Evolutionary conservation across 768 basidiomycete species (phyloP), one percentile per base, ranked within the genome.

Genomic region (Galerina marginata): DNA sequence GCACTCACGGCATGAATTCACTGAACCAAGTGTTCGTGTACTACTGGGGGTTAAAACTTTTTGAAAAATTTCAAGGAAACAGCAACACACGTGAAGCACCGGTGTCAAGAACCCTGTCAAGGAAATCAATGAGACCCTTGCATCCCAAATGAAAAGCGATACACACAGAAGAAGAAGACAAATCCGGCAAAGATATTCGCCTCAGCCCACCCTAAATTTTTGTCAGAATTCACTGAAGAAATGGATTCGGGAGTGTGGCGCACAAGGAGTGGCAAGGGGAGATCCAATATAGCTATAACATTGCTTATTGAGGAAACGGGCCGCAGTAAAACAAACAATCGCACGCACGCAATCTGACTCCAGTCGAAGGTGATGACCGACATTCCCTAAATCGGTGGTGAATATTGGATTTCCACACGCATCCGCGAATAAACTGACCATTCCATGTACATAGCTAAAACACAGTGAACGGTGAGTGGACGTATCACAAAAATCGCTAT

Each of bases 11-110:
- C 76, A 86, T 76, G 67, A 79, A 86, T 61, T 77, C 62, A 63
- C 76, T 72, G 59, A 83, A 75, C 86, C 86, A 88, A 3, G 78
- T 76, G 65, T 91, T 90, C 60, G 84, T 87, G 71, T 83, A 91
- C 74, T 83, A 53, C 14, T 26, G 11, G 14, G 42, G 16, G 4
- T 47, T 37, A 38, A 59, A 6, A 45, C 4, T 33, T 7, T 43
- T 33, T 42, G 4, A 11, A 33, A 46, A 12, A 16, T 11, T 15
- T 42, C 15, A 46, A 50, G 6, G 48, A 16, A 54, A 56, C 56
- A 11, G 6, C 2, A 59, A 72, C 77, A 51, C 59, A 78, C 78
- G 59, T 90, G 84, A 25, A 91, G 68, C 20, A 83, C 66, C 1
- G 89, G 89, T 4, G 82, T 78, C 47, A 89, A 58, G 71, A 90